Percentiles rank a stretch among this genome's conserved stretches.
phyloP scores from a whole-genome alignment of 768 basidiomycete genomes.

The Russula ochroleuca region DNA sequence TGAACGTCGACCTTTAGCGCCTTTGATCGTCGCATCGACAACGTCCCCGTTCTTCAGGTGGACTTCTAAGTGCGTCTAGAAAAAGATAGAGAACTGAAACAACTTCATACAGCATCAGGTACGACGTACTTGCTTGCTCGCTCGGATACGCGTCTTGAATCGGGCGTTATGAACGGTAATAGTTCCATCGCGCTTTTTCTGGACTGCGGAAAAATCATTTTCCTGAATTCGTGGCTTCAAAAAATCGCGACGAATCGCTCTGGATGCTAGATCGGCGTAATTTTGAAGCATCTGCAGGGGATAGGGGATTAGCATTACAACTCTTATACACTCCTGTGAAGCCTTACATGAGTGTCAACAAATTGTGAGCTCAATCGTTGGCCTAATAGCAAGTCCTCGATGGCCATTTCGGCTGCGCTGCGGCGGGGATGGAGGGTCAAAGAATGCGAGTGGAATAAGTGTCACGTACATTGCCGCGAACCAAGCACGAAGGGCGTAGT shows the following conservation, averaged over 20 bases:
- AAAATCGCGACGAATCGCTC: slow-evolving; percentile 1
- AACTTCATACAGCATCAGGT: not conserved
- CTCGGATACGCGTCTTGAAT: slow-evolving; percentile 18
- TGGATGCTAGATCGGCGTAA: not conserved
- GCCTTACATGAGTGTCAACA: not conserved
- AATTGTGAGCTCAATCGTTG: not conserved
- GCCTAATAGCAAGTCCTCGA: not conserved
- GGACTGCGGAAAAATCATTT: slow-evolving; percentile 9
- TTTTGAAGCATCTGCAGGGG: not conserved
- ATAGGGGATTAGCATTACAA: not conserved
- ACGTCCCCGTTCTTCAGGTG: not conserved
- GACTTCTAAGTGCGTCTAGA: slow-evolving; percentile 9
- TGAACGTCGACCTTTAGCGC: slow-evolving; percentile 7
- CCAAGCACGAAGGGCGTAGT: slow-evolving; percentile 19
- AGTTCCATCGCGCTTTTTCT: not conserved
- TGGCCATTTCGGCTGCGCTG: slow-evolving; percentile 11
- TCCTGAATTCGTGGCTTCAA: slow-evolving; percentile 6
- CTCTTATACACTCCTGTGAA: too few relatives aligned
- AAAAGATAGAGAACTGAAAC: not conserved
- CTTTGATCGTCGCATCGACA: not conserved
- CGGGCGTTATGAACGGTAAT: slow-evolving; percentile 11
- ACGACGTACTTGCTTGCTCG: slow-evolving; percentile 3
- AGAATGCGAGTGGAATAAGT: not conserved
- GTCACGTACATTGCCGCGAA: slow-evolving; percentile 20
- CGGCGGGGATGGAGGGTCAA: not conserved